Percentiles rank a stretch among this genome's conserved stretches.
phyloP scores from a whole-genome alignment of 176 grass and related monocot genomes.

The Otatea glauca region DNA sequence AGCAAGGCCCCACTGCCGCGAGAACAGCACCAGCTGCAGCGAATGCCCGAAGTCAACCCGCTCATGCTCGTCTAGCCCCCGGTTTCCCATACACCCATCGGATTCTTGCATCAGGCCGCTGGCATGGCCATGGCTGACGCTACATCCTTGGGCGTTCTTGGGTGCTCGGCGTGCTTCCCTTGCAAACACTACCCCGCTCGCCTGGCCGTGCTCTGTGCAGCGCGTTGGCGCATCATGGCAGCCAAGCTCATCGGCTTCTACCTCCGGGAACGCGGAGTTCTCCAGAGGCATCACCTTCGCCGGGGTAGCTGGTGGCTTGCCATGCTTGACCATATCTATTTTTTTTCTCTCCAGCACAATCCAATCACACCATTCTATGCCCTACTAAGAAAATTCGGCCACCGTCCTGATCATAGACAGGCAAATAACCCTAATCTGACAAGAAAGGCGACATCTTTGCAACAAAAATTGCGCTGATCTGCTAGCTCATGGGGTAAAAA shows the following conservation, averaged over 20 bases:
- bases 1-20: constrained; percentile 67
- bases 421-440: neutral
- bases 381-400: neutral
- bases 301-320: neutral
- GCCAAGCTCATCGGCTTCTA: constrained; percentile 58
- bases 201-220: constrained; percentile 42
- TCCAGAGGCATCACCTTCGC: constrained; percentile 42
- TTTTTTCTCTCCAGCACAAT: neutral
- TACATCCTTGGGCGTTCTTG: constrained; percentile 34
- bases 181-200: constrained; percentile 53
- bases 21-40: constrained; percentile 64
- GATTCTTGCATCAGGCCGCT: constrained; percentile 36
- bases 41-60: constrained; percentile 66
- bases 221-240: neutral
- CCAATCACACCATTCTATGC: constrained; percentile 1
- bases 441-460: neutral
- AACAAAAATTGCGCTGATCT: constrained; percentile 1
- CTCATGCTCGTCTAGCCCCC: constrained; percentile 45
- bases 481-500: neutral
- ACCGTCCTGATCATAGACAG: neutral
- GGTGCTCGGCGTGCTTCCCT: constrained; percentile 50
- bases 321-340: neutral
- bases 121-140: constrained; percentile 29
- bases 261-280: constrained; percentile 40
- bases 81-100: constrained; percentile 43